Evolutionary conservation across 1,139 yeast genomes (phyloP).

Genomic region (Suhomyces kunorum): DNA sequence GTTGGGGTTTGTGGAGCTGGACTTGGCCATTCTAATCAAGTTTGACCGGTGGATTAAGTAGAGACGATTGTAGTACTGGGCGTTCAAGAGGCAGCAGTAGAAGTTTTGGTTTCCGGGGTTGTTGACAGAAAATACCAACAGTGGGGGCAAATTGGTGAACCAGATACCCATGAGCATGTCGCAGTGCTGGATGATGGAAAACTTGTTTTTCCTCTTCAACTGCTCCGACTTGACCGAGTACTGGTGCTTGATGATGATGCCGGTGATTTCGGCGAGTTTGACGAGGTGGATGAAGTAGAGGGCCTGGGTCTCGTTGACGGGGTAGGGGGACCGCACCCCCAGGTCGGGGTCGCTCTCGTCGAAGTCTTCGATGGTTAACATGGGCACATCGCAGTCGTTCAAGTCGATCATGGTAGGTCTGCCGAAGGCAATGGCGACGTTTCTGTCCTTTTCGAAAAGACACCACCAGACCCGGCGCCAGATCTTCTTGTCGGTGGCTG

Average conservation of each 20-base stretch:
- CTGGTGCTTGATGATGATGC: slow-evolving; percentile 70
- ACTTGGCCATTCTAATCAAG: slow-evolving; percentile 53
- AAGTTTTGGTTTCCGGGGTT: slow-evolving; percentile 56
- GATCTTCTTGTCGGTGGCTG: slow-evolving; percentile 50
- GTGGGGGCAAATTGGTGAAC: slow-evolving; percentile 69
- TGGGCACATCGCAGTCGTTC: slow-evolving; percentile 77
- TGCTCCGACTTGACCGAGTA: slow-evolving; percentile 69
- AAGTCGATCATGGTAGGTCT: slow-evolving; percentile 70
- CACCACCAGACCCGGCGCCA: slow-evolving; percentile 85
- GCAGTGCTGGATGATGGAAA: slow-evolving; percentile 66
- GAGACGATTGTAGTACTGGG: slow-evolving; percentile 72
- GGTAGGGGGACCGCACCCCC: slow-evolving; percentile 45
- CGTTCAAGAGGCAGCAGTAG: slow-evolving; percentile 62
- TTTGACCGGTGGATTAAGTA: slow-evolving; percentile 74
- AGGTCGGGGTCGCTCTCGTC: slow-evolving; percentile 55
- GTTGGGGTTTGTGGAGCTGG: slow-evolving; percentile 44
- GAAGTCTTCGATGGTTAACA: slow-evolving; percentile 68
- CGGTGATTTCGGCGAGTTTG: slow-evolving; percentile 72
- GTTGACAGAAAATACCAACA: slow-evolving; percentile 61
- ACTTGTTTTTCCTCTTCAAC: slow-evolving; percentile 47
- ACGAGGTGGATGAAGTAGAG: slow-evolving; percentile 64
- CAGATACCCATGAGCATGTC: slow-evolving; percentile 81
- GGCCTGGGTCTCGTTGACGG: slow-evolving; percentile 50
- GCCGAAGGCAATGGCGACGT: slow-evolving; percentile 75
- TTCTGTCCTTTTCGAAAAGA: slow-evolving; percentile 68